Evolutionary conservation across 73 alveolate genomes (phyloP), one percentile per base, ranked within the genome.

Genomic region (Urostyla sp.): DNA sequence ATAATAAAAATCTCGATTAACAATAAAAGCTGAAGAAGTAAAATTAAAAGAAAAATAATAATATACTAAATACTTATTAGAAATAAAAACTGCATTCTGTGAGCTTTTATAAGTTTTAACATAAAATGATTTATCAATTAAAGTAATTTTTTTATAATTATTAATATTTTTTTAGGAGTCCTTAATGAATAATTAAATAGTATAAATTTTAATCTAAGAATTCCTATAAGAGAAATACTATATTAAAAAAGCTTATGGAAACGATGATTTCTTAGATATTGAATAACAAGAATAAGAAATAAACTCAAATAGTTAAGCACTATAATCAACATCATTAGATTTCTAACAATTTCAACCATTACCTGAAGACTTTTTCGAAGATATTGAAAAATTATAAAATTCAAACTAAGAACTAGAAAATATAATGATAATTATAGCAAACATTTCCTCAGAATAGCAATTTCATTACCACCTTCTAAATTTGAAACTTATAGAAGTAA

Each of bases 311-410:
- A 5, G 49, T 52, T 1, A 28, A 48, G 23, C 36, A 52, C 43
- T 34, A 48, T 6, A 48, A 8, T 51, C 32, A 18, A 73, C 58
- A 35, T 10, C 40, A 20, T 46, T 8, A 55, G 30, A 8, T 13
- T 8, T 59, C 5, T 73, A 56, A 18, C 59, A 44, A 11, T 31
- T 21, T 30, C n/a, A n/a, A 13, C 26, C 6, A 20, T 20, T 48
- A 36, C 75, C 50, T 18, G 69, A 45, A 6, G 69, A 73, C 43
- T 73, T 73, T 57, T 56, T 57, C 15, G 87, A 75, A 18, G 78
- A 56, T 18, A 37, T 75, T 3, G 87, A 75, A 1, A 54, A 59
- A 37, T 27, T 23, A 36, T 20, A 27, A 21, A 75, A 43, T 30
- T 52, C 54, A 8, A 75, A 75, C 32, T 15, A 21, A 7, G n/a